Evolutionary conservation across 2,329 filamentous ascomycete species (phyloP), one percentile per base, ranked within the genome.

Genomic region (Ascochyta clinopodiicola): DNA sequence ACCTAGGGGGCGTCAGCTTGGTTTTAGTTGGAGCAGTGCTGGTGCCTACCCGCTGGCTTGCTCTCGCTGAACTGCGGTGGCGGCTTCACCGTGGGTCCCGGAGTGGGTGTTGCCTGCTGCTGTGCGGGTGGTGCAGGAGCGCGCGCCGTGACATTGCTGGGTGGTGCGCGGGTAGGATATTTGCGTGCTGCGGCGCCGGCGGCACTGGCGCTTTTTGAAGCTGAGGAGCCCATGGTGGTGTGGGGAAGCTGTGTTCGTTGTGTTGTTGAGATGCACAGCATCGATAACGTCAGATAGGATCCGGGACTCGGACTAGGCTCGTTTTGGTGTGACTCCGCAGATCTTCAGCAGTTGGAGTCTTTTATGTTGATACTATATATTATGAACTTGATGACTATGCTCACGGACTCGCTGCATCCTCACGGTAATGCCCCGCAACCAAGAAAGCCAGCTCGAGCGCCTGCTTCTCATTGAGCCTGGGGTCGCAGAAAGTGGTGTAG

Each of bases 401-500:
- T 27, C 32, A 55, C 15, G 29, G 22, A 12, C 51, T 44, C 2
- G 36, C 52, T 13, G 52, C 63, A 44, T 81, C 78, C 39, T 82
- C 80, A 12, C 85, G 77, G 68, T 86, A 95, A 70, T 93, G 90
- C 5, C 92, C 92, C 0, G 95, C 95, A 43, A 99, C 88, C 69
- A 98, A 78, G 75, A 99, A 99, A 0, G 95, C 93, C 74, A 98
- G 77, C 80, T 99, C 95, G 13, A 99, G 82, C 0, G 95, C 93
- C 80, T 99, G 95, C 80, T 98, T 97, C 83, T 98, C 95, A 72
- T 99, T 99, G 64, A 99, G 79, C 22, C 95, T 81, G 5, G 95
- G 95, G 75, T 99, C 95, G 75, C 95, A 99, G 80, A 94, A 98
- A 34, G 90, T 96, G 5, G 92, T 96, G 77, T 99, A 99, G 69